Percentiles rank a stretch among this genome's conserved stretches.
phyloP scores from a whole-genome alignment of 2,329 filamentous ascomycete species.

The Basipetospora chlamydospora region DNA sequence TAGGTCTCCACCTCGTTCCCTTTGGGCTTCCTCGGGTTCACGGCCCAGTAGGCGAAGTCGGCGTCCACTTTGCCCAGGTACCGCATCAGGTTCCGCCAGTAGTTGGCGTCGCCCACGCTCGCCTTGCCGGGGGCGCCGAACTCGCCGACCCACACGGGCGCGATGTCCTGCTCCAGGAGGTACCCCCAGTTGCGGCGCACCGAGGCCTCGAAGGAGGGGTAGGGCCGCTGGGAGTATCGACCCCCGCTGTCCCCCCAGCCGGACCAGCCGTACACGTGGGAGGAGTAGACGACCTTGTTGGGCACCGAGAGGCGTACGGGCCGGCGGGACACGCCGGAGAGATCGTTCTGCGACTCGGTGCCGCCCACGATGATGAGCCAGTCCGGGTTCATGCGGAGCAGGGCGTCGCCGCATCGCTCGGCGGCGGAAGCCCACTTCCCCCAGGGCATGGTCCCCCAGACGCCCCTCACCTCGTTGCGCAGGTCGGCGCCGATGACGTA shows the following conservation, averaged over 20 bases:
- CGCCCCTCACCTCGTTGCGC: constrained; percentile 52
- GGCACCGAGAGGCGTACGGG: constrained; percentile 42
- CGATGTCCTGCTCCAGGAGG: constrained; percentile 29
- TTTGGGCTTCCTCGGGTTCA: constrained; percentile 51
- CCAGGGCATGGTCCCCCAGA: constrained; percentile 58
- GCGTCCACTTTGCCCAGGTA: constrained; percentile 43
- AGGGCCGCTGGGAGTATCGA: constrained; percentile 44
- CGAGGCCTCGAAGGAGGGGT: constrained; percentile 44
- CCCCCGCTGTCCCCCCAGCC: constrained; percentile 45
- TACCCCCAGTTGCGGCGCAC: constrained; percentile 56
- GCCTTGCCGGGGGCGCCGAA: constrained; percentile 43
- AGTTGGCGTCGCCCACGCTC: constrained; percentile 42
- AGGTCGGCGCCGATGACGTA: constrained; percentile 52
- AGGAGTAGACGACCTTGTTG: constrained; percentile 48
- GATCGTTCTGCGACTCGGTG: constrained; percentile 51
- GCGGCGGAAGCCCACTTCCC: constrained; percentile 47
- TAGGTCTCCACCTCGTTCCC: constrained; percentile 44
- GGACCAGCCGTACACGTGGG: constrained; percentile 56
- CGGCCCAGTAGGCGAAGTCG: constrained; percentile 57
- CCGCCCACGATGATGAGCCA: constrained; percentile 58
- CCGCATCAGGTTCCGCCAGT: constrained; percentile 49
- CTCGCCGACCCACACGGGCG: constrained; percentile 55
- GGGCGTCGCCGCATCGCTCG: constrained; percentile 45
- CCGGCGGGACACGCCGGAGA: constrained; percentile 37
- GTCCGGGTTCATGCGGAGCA: constrained; percentile 43